These are phyloP conservation scores for Backusella tuberculispora DNA, from an alignment of 192 early-diverging fungal genomes.

Conservation along the genomic window DNA sequence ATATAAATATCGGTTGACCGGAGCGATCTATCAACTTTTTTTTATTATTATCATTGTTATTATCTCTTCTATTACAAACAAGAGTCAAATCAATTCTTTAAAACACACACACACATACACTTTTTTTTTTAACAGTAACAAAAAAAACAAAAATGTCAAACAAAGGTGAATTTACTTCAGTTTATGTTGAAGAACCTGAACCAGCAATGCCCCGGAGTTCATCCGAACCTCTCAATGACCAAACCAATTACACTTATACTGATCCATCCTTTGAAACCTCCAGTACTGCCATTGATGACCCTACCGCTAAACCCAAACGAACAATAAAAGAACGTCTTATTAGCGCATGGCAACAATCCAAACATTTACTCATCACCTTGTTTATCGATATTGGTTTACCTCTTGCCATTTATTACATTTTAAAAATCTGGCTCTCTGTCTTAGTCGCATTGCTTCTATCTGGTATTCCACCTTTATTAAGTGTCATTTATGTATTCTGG, in stretches of 20 bases:
- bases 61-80: not conserved
- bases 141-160: constrained; percentile 4
- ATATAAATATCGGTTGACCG: not conserved
- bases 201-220: not conserved
- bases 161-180: constrained; percentile 1
- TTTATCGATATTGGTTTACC: constrained; percentile 36
- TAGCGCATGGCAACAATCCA: not conserved
- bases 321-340: not conserved
- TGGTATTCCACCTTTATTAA: constrained; percentile 44
- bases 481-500: constrained; percentile 34
- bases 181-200: not conserved
- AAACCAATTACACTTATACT: not conserved
- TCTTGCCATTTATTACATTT: constrained; percentile 34
- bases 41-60: not conserved
- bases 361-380: constrained; percentile 5
- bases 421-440: constrained; percentile 30
- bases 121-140: too few relatives aligned
- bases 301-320: not conserved
- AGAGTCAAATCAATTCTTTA: not conserved
- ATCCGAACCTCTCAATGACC: not conserved
- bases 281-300: not conserved
- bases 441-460: constrained; percentile 45
- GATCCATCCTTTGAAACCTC: not conserved
- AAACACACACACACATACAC: not conserved
- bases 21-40: not conserved